Base-by-base conservation (phyloP, 306 rosid genomes). In the Luffa acutangula region DNA sequence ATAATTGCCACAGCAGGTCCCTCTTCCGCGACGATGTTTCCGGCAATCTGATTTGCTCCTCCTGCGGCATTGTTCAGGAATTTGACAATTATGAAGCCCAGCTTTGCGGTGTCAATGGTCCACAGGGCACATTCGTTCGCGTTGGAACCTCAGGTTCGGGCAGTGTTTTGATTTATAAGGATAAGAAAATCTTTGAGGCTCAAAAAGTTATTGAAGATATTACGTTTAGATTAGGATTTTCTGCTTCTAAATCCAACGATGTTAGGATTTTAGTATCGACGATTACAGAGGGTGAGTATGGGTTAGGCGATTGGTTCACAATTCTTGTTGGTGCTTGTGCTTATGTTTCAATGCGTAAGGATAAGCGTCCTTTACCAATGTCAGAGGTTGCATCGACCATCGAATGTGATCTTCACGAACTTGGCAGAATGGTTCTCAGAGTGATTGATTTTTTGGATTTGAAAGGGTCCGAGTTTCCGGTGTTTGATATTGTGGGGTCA, bases 311-410 rank as follows among this genome's bases (percentile, higher is more conserved):
- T 36, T 93, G 95, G 98, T 86, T 93, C 76, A 75, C 76, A 1
- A 82, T 93, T 21, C 80, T 93, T 58, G 81, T 90, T 17, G 97
- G 93, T 7, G 97, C 95, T 6, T 90, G 95, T 58, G 84, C 89
- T 45, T 91, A 91, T 62, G 87, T 91, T 1, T 84, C 82, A 3
- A 93, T 90, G 97, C 86, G 97, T 11, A 85, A 63, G 46, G 89
- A 85, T 34, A 84, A 71, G 31, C 78, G 78, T 3, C 77, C 93
- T 8, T 69, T 90, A 58, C 86, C 97, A 2, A 90, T 91, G 83
- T 85, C 91, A 0, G 92, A 90, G 79, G 87, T 91, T 3, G 88
- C 86, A 7, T 82, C 83, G 0, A 85, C 57, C 0, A 81, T 89
- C 34, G 89, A 60, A 1, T 86, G 89, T 21, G 97, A 91, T 76